phyloP scores from a whole-genome alignment of 495 filamentous ascomycete species.

The Annulohypoxylon nitens region DNA sequence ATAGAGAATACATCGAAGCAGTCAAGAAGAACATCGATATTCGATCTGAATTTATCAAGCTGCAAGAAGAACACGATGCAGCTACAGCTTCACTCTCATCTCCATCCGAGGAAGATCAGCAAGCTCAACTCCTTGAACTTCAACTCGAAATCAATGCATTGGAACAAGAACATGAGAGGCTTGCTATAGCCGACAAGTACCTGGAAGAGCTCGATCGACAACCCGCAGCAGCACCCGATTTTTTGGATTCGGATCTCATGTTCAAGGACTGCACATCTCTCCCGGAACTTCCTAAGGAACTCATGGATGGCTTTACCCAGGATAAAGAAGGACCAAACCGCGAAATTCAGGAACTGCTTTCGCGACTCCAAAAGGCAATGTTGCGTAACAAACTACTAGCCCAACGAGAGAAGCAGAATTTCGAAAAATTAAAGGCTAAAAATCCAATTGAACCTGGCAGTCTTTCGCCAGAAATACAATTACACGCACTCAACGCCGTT shows the following conservation, averaged over 20 bases:
- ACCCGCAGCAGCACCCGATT: conserved; percentile 63
- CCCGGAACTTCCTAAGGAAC: conserved; percentile 63
- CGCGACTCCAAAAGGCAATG: conserved; percentile 74
- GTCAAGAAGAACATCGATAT: conserved; percentile 70
- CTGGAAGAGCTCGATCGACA: conserved; percentile 65
- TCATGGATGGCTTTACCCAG: conserved; percentile 58
- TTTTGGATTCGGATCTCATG: conserved; percentile 61
- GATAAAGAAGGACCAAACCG: conserved; percentile 50
- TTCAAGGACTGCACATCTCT: conserved; percentile 58
- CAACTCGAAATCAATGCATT: conserved; percentile 64
- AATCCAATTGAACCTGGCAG: conserved; percentile 48
- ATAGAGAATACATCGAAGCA: conserved; percentile 68
- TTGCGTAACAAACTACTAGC: conserved; percentile 72
- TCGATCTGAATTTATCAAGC: conserved; percentile 59
- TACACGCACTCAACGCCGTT: conserved; percentile 66
- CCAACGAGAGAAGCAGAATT: conserved; percentile 70
- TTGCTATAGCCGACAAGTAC: conserved; percentile 62
- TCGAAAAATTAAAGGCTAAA: conserved; percentile 67
- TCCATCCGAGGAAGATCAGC: conserved; percentile 35
- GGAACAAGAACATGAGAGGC: conserved; percentile 66
- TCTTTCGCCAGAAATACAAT: conserved; percentile 54
- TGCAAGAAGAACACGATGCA: conserved; percentile 49
- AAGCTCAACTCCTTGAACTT: conserved; percentile 57
- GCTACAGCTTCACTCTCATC: conserved; percentile 29
- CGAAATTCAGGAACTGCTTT: conserved; percentile 64